phyloP scores from a whole-genome alignment of 2,329 filamentous ascomycete genomes.

The Verticillium klebahnii region DNA sequence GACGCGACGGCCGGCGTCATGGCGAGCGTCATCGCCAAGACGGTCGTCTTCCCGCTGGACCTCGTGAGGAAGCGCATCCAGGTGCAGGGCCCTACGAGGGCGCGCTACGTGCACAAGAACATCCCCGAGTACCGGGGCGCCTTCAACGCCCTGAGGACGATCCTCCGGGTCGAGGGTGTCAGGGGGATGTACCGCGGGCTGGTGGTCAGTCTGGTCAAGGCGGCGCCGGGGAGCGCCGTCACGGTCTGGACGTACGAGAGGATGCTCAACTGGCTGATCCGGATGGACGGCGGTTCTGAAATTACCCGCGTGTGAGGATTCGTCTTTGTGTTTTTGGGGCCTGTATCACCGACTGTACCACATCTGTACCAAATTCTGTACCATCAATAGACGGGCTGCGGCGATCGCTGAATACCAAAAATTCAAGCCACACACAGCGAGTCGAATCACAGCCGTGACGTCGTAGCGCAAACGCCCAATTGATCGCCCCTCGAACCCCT shows the following conservation, averaged over 20 bases:
- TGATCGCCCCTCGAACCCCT: not conserved
- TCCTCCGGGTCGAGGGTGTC: conserved; percentile 68
- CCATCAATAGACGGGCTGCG: not conserved
- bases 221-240: conserved; percentile 85
- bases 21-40: conserved; percentile 80
- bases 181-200: conserved; percentile 84
- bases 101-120: conserved; percentile 75
- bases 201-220: conserved; percentile 85
- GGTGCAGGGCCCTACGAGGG: conserved; percentile 85
- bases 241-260: conserved; percentile 95
- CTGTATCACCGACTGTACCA: not conserved
- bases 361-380: not conserved
- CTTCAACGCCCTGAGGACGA: conserved; percentile 58
- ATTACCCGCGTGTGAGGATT: not conserved
- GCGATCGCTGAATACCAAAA: not conserved
- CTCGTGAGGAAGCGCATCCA: conserved; percentile 89
- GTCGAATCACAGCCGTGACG: not conserved
- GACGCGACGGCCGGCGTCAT: conserved; percentile 80
- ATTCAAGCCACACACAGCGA: not conserved
- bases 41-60: conserved; percentile 86
- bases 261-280: conserved; percentile 56
- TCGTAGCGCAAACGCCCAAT: not conserved
- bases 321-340: not conserved
- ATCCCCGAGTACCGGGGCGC: conserved; percentile 80
- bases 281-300: conserved; percentile 17